Base-by-base conservation (phyloP, 2,329 filamentous ascomycete genomes). In the Alternaria arborescens region DNA sequence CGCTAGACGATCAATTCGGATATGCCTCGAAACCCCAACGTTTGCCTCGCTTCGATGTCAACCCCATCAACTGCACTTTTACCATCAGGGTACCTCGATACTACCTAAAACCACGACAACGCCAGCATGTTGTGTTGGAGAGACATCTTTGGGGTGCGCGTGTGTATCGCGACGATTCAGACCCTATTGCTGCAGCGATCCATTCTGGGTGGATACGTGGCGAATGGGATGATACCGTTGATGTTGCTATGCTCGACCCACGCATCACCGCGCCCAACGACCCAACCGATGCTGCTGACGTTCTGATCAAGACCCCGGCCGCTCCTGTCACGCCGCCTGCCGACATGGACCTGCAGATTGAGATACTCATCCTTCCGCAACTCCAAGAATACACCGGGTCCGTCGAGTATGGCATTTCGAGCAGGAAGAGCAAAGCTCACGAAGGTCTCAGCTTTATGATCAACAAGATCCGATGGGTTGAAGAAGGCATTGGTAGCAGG, bases 101-200 rank as follows among this genome's bases (percentile, higher is more conserved):
- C 48, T 93, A 95, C 71, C 82, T 99, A 8, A 87, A 87, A 8
- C 78, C 87, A 0, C 80, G 84, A 8, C 87, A 91, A 24, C 86
- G 94, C 30, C 91, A 95, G 74, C 92, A 96, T 67, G 94, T 98
- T 52, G 96, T 93, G 11, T 82, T 88, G 8, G 87, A 92, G 34
- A 87, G 91, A 20, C 91, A 92, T 8, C 78, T 99, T 0, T 99
- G 94, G 94, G 95, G 95, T 1, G 95, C 93, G 0, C 94, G 96
- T 38, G 86, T 99, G 7, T 98, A 98, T 75, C 97, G 93, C 0
- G 95, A 99, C 70, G 95, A 99, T 78, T 97, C 93, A 0, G 95
- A 99, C 74, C 88, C 95, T 0, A 86, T 99, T 24, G 94, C 93
- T 0, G 94, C 94, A 2, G 94, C 94, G 61, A 94, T 99, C 46